Conservation (phyloP, 768 basidiomycete genomes). For the Trametes meyenii region DNA sequence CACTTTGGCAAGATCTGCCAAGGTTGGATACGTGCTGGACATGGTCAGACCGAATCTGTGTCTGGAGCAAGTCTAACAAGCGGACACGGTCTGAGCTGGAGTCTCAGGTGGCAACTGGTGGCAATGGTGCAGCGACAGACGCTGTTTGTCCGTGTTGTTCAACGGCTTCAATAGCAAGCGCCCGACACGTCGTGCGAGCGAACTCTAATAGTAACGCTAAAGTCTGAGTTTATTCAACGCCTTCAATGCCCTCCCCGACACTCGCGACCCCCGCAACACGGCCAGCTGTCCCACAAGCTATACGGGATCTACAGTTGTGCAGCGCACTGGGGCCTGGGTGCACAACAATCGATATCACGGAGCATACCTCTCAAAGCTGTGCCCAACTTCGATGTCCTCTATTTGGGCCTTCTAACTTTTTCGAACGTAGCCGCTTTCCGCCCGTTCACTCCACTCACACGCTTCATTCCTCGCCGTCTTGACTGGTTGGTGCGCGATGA, state of each 20-base stretch:
- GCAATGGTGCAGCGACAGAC: background rate
- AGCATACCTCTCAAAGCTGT: no score
- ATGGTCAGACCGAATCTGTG: conserved; percentile 24
- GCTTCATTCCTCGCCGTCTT: background rate
- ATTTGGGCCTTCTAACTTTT: background rate
- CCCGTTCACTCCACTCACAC: background rate
- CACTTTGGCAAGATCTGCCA: conserved; percentile 51
- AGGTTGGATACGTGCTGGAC: conserved; percentile 44
- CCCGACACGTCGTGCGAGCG: conserved; percentile 1
- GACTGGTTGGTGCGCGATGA: background rate
- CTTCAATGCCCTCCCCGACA: background rate
- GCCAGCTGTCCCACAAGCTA: background rate
- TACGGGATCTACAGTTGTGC: background rate
- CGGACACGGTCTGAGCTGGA: no score
- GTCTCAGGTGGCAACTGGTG: no score
- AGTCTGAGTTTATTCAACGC: conserved; percentile 13
- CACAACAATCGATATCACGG: no score
- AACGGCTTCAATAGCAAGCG: conserved; percentile 2
- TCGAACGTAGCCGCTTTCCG: background rate
- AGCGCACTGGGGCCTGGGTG: no score
- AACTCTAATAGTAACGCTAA: conserved; percentile 16
- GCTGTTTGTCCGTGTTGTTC: conserved; percentile 15
- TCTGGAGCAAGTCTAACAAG: background rate
- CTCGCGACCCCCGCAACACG: background rate
- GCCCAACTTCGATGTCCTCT: no score